A percentile compares a stretch with the other conserved stretches of the same genome.
These are phyloP conservation scores for Aphanoascus verrucosus DNA, from an alignment of 2,329 filamentous ascomycete genomes.

Conservation along the genomic window DNA sequence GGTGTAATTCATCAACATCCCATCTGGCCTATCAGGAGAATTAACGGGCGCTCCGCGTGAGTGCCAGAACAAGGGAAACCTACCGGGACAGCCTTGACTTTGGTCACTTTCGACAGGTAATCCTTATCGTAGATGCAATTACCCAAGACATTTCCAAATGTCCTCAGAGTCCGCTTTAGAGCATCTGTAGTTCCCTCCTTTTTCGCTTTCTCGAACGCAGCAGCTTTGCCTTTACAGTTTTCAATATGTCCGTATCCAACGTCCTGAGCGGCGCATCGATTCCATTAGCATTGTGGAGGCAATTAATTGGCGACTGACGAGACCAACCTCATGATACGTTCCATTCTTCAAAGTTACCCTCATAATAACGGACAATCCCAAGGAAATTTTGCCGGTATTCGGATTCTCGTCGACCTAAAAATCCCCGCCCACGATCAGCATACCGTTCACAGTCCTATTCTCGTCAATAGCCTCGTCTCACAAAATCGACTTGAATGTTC, in stretches of 20 bases:
- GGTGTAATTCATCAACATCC: constrained; percentile 66
- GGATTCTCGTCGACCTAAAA: constrained; percentile 64
- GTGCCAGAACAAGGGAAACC: constrained; percentile 12
- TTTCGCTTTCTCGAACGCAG: constrained; percentile 96
- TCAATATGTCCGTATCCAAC: constrained; percentile 95
- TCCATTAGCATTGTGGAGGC: background rate
- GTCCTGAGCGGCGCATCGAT: constrained; percentile 43
- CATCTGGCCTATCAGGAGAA: constrained; percentile 48
- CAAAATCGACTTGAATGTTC: constrained; percentile 89
- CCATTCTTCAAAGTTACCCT: constrained; percentile 84
- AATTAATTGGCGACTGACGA: constrained; percentile 1
- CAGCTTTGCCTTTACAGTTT: constrained; percentile 88
- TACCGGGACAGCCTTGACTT: constrained; percentile 65
- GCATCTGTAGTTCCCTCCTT: constrained; percentile 96
- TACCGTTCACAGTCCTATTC: background rate
- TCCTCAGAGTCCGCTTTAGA: constrained; percentile 77
- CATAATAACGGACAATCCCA: constrained; percentile 83
- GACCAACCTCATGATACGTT: constrained; percentile 70
- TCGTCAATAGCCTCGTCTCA: constrained; percentile 26
- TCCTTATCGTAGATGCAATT: constrained; percentile 98
- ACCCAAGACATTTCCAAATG: constrained; percentile 92
- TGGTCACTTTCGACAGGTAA: constrained; percentile 80
- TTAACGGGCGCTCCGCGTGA: constrained; percentile 3
- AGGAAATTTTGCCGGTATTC: constrained; percentile 63
- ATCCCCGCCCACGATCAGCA: background rate